Base-by-base conservation (phyloP, 495 filamentous ascomycete species). In the Extremus antarcticus region DNA sequence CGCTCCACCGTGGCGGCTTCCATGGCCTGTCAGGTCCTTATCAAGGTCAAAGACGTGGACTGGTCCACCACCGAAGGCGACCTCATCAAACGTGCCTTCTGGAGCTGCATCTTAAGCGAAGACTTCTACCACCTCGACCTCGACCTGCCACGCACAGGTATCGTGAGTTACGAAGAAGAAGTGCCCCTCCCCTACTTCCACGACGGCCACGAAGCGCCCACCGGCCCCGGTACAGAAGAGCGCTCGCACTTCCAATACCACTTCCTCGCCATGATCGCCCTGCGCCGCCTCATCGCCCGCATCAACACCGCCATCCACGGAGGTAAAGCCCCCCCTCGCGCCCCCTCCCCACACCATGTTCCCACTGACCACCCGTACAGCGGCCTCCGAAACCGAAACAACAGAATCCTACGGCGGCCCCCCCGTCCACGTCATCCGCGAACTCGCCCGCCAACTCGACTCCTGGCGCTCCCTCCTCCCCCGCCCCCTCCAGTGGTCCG, bases 21-120 rank as follows among this genome's bases (percentile, higher is more conserved):
- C 0, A 61, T 74, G 53, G 74, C 78, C 4, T 77, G 73, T 57
- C 75, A 80, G 58, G 70, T 74, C 0, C 57, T 80, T 32, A 64
- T 81, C 53, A 70, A 70, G 8, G 77, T 74, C 76, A 77, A 69
- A 32, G 47, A 72, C 0, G 68, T 70, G n/a, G 73, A 73, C 49
- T 69, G 78, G 64, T 68, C 72, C 29, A 73, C 73, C 1, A 67
- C 65, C 3, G 65, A 69, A 53, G 74, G 71, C 4, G 74, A 80
- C 54, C 59, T 78, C 24, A 66, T 79, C n/a, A 75, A 78, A 53
- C 71, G 78, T 50, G 68, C 66, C 0, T 83, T 76, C 46, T 83
- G 79, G 79, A 74, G 76, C 55, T 81, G 78, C 57, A 70, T 73
- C 10, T 71, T 80, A 29, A 76, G 78, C 66, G 78, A 83, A 58